A percentile compares a stretch with the other conserved stretches of the same genome.
Evolutionary conservation across 805 yeast genomes (phyloP).

Genomic region (Lipomyces starkeyi): DNA sequence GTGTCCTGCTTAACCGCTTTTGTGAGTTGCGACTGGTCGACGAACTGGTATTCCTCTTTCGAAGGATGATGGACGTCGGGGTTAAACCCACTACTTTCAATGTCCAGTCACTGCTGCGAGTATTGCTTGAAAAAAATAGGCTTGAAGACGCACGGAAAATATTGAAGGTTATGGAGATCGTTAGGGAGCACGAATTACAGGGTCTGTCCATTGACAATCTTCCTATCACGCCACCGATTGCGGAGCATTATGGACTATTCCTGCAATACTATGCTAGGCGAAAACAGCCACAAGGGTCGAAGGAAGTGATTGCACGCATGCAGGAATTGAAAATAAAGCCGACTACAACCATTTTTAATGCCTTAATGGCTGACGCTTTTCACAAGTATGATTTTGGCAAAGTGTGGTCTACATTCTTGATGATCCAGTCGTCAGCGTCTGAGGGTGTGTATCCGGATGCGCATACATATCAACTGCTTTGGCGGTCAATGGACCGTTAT

Average conservation of each 20-base stretch:
- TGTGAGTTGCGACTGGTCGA: conserved; percentile 19
- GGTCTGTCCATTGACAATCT: conserved; percentile 11
- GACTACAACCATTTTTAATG: conserved; percentile 18
- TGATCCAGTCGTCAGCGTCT: conserved; percentile 1
- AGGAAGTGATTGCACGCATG: conserved; percentile 23
- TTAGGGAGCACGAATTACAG: conserved; percentile 8
- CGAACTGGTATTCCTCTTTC: conserved; percentile 11
- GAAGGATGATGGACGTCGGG: conserved; percentile 12
- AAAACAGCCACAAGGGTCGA: conserved; percentile 10
- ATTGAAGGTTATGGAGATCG: conserved; percentile 18
- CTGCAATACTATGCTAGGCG: conserved; percentile 29
- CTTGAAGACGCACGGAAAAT: conserved; percentile 16
- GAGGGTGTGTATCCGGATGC: conserved; percentile 19
- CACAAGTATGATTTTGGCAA: conserved; percentile 15
- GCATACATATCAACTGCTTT: conserved; percentile 20
- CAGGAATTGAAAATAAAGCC: conserved; percentile 18
- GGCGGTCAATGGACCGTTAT: conserved; percentile 26
- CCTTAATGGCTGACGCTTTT: conserved; percentile 19
- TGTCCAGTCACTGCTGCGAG: conserved; percentile 21
- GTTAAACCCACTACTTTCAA: conserved; percentile 18
- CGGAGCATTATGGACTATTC: conserved; percentile 32
- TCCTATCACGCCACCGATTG: conserved; percentile 15
- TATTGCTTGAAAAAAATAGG: conserved; percentile 10
- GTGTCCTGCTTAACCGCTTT: conserved; percentile 21
- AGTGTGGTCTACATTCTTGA: conserved; percentile 12